A percentile compares a stretch with the other conserved stretches of the same genome.
Conservation (phyloP, 176 grass and related monocot genomes). For the Aechmea fasciata region DNA sequence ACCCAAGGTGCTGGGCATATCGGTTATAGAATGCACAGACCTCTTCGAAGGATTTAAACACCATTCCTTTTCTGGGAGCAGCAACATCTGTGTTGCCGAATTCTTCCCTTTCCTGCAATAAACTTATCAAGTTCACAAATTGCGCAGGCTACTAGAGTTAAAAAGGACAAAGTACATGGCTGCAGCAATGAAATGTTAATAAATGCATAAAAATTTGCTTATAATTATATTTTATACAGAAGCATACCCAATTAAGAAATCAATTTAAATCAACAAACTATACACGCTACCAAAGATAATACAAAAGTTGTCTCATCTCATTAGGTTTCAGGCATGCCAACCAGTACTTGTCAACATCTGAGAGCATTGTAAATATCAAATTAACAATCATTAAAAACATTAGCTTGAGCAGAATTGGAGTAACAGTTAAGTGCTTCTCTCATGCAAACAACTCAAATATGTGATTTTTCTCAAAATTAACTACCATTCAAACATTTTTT, state of each 20-base stretch:
- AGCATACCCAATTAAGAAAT: too few relatives aligned
- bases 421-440: neutral
- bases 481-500: neutral
- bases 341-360: too few relatives aligned
- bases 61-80: constrained; percentile 9
- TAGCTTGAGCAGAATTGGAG: neutral
- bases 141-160: neutral
- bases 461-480: neutral
- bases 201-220: neutral
- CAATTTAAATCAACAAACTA: too few relatives aligned
- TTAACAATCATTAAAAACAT: neutral
- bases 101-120: constrained; percentile 5
- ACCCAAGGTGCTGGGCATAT: constrained; percentile 10
- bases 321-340: too few relatives aligned
- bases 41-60: constrained; percentile 11
- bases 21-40: constrained; percentile 8
- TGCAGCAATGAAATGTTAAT: neutral
- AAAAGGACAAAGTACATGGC: neutral
- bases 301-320: too few relatives aligned
- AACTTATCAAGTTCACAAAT: neutral
- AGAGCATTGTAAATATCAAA: neutral
- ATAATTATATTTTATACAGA: neutral
- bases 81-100: neutral
- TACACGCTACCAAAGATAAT: too few relatives aligned
- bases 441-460: neutral